A percentile compares a stretch with the other conserved stretches of the same genome.
These are phyloP conservation scores for Pisolithus sp. DNA, from an alignment of 768 basidiomycete genomes.

Conservation along the genomic window DNA sequence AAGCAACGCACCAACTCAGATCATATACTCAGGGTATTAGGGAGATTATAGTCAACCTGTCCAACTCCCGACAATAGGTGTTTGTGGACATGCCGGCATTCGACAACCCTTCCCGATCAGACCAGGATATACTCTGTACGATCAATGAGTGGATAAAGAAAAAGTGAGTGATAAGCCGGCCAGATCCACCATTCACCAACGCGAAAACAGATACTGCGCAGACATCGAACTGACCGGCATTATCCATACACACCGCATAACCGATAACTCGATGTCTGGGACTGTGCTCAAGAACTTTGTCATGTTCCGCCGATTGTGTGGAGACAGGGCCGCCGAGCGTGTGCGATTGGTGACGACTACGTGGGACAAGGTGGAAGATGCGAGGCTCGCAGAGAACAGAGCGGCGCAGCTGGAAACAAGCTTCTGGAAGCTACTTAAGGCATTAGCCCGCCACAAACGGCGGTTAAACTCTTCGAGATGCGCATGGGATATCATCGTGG, in stretches of 20 bases:
- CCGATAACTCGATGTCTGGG: slow-evolving; percentile 29
- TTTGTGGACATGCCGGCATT: no score
- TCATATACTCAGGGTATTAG: no score
- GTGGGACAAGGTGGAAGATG: slow-evolving; percentile 27
- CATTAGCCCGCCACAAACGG: no score
- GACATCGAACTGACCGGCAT: slow-evolving; percentile 22
- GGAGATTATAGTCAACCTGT: no score
- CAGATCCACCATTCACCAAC: background rate
- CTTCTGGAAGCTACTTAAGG: slow-evolving; percentile 14
- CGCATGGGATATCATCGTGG: no score
- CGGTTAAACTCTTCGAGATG: no score
- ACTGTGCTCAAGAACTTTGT: slow-evolving; percentile 24
- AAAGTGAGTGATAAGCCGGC: background rate
- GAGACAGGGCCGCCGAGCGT: slow-evolving; percentile 21
- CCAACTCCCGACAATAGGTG: no score
- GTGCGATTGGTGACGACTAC: slow-evolving; percentile 32
- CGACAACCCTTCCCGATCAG: no score
- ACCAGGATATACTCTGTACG: no score
- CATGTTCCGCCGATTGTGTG: slow-evolving; percentile 32
- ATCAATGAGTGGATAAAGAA: no score
- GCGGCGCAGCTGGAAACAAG: slow-evolving; percentile 20
- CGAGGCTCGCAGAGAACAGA: background rate
- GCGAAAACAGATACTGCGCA: background rate
- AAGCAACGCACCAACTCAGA: no score
- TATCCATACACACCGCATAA: slow-evolving; percentile 29